Evolutionary conservation across 345 rosid genomes (phyloP), one percentile per base, ranked within the genome.

Genomic region (Ailanthus altissimus): DNA sequence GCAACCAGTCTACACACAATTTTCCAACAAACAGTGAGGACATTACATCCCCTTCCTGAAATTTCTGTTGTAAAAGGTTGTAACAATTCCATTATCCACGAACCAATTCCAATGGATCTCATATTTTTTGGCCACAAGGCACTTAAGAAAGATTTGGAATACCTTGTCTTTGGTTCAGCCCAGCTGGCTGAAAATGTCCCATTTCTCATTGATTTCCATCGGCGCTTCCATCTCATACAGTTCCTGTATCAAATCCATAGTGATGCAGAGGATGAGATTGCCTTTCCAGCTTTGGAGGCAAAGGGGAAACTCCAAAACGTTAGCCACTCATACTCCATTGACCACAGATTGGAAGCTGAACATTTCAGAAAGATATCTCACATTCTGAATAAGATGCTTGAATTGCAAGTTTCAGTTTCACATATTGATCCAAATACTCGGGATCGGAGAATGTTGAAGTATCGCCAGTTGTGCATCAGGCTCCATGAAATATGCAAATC

Each of bases 121-220:
- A 86, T 93, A 58, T 91, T 90, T 84, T 88, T 87, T 84, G 89
- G 88, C 89, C 97, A 94, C 74, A 93, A 88, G 92, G 97, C 95
- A 28, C 78, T 91, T 73, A 90, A 87, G 85, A 90, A 86, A 72
- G 97, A 91, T 76, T 68, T 93, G 74, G 91, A 89, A 67, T 83
- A 88, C 77, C 93, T 94, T 69, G 93, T 94, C 61, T 72, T 61
- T 60, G 83, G 85, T 72, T 88, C 98, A 56, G 74, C 86, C 75
- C 85, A 80, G 74, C 77, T 94, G 74, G 86, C 85, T 65, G 75
- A 84, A 45, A 85, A 94, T 75, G 77, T 57, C 43, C 67, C 75
- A 6, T 77, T 90, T 68, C 92, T 94, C 0, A 47, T 23, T 63
- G 95, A 91, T 74, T 90, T 94, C 85, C 77, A 74, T 49, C 81